These are phyloP conservation scores for Hypoxylon sp. DNA, from an alignment of 2,329 filamentous ascomycete genomes.

Conservation along the genomic window DNA sequence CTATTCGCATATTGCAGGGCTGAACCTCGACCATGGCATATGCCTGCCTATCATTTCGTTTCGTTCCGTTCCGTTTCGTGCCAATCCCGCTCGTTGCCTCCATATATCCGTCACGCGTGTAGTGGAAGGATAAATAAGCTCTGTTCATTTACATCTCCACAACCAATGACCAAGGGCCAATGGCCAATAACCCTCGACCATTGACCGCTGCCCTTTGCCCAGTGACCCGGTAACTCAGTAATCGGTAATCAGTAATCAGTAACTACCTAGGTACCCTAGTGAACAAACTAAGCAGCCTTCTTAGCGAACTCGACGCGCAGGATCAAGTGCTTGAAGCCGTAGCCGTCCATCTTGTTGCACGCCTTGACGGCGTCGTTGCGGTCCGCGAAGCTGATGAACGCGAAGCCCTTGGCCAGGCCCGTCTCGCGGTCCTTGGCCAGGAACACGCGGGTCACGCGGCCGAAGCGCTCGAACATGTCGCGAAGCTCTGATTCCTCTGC, in stretches of 20 bases:
- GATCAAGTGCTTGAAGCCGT: conserved; percentile 89
- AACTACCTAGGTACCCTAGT: no score
- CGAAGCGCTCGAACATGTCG: conserved; percentile 98
- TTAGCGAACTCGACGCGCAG: conserved; percentile 90
- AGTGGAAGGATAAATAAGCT: neutral
- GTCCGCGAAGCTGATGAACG: conserved; percentile 97
- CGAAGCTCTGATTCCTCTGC: conserved; percentile 95
- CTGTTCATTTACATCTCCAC: neutral
- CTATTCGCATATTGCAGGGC: neutral
- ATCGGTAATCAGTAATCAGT: no score
- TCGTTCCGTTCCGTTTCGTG: neutral
- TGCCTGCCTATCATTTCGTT: neutral
- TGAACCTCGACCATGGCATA: conserved; percentile 4
- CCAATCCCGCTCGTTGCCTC: neutral
- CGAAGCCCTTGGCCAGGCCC: conserved; percentile 96
- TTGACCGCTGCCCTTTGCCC: no score
- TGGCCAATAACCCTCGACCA: neutral
- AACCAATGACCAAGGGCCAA: neutral
- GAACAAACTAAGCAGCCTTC: conserved; percentile 65
- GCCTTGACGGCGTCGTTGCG: conserved; percentile 90
- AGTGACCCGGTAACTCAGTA: no score
- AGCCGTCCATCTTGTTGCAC: conserved; percentile 98
- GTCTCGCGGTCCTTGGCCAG: conserved; percentile 98
- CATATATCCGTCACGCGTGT: neutral
- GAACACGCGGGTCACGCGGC: conserved; percentile 97